A percentile compares a stretch with the other conserved stretches of the same genome.
Conservation (phyloP, 768 basidiomycete genomes). For the Arthromyces matolae region DNA sequence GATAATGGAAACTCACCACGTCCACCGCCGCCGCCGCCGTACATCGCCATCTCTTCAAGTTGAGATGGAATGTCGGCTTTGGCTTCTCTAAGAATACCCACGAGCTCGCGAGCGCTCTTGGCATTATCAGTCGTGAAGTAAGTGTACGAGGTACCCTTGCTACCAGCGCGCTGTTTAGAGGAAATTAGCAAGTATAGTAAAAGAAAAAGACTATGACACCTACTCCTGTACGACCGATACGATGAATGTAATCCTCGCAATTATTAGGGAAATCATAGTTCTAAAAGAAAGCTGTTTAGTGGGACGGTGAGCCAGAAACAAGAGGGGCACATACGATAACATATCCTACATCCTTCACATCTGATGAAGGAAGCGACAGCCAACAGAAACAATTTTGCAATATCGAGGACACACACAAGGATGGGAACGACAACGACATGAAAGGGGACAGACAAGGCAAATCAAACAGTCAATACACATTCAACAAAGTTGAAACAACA, state of each 20-base stretch:
- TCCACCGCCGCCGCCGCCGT: constrained; percentile 76
- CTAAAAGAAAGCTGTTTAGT: constrained; percentile 36
- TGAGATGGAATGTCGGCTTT: constrained; percentile 85
- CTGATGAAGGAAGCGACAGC: constrained; percentile 45
- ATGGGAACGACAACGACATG: constrained; percentile 22
- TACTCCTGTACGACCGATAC: constrained; percentile 96
- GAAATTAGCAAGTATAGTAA: constrained; percentile 6
- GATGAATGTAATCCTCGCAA: constrained; percentile 97
- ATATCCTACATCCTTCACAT: constrained; percentile 99
- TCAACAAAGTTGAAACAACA: constrained; percentile 33
- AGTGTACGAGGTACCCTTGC: constrained; percentile 89
- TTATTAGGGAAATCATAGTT: constrained; percentile 99
- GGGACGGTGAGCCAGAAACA: constrained; percentile 3
- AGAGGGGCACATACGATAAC: constrained; percentile 70
- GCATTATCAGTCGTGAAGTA: constrained; percentile 97
- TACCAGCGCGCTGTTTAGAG: constrained; percentile 80
- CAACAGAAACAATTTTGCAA: constrained; percentile 29
- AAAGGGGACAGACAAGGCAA: constrained; percentile 29
- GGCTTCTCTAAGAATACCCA: constrained; percentile 82
- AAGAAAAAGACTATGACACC: constrained; percentile 15
- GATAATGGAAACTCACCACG: constrained; percentile 44
- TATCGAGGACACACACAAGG: constrained; percentile 31
- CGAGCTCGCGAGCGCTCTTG: constrained; percentile 89
- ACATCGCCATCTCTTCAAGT: constrained; percentile 90
- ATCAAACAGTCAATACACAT: constrained; percentile 45